These are phyloP conservation scores for Betula pendula DNA, from an alignment of 306 rosid genomes.

Conservation along the genomic window DNA sequence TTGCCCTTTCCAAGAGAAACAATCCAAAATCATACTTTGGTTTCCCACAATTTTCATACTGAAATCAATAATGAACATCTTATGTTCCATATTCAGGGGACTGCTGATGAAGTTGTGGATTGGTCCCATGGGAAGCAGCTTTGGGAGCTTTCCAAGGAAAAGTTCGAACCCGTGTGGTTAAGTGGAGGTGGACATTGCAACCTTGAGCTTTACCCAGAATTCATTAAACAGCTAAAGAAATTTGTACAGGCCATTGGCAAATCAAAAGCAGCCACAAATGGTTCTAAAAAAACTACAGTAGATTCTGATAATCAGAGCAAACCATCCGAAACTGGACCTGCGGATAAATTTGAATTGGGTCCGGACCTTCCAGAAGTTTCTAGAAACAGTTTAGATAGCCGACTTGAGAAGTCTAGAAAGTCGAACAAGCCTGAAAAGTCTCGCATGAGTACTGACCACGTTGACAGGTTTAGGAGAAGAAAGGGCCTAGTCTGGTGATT, in stretches of 20 bases:
- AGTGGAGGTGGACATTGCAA: slow-evolving; percentile 93
- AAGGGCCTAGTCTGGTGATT: slow-evolving; percentile 80
- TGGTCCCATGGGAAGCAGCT: slow-evolving; percentile 89
- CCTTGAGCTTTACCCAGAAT: slow-evolving; percentile 91
- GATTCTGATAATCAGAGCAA: slow-evolving; percentile 52
- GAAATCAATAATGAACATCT: neutral
- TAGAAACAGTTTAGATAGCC: slow-evolving; percentile 97
- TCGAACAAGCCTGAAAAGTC: slow-evolving; percentile 79
- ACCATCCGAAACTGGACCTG: slow-evolving; percentile 59
- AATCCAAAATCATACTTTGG: neutral
- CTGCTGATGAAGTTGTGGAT: slow-evolving; percentile 93
- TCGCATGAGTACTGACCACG: slow-evolving; percentile 95
- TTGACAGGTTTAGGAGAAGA: slow-evolving; percentile 83
- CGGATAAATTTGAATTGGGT: slow-evolving; percentile 50
- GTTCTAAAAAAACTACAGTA: slow-evolving; percentile 39
- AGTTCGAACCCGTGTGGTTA: slow-evolving; percentile 88
- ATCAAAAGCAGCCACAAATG: slow-evolving; percentile 67
- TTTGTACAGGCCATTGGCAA: slow-evolving; percentile 81
- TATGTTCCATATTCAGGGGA: slow-evolving; percentile 57
- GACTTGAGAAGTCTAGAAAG: slow-evolving; percentile 82
- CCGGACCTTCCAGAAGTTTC: slow-evolving; percentile 77
- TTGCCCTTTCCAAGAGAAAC: neutral
- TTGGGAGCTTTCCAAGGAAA: slow-evolving; percentile 85
- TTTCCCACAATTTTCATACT: neutral
- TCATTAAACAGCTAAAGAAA: slow-evolving; percentile 91